Evolutionary conservation across 2,329 filamentous ascomycete genomes (phyloP), one percentile per base, ranked within the genome.

Genomic region (Exophiala sp.): DNA sequence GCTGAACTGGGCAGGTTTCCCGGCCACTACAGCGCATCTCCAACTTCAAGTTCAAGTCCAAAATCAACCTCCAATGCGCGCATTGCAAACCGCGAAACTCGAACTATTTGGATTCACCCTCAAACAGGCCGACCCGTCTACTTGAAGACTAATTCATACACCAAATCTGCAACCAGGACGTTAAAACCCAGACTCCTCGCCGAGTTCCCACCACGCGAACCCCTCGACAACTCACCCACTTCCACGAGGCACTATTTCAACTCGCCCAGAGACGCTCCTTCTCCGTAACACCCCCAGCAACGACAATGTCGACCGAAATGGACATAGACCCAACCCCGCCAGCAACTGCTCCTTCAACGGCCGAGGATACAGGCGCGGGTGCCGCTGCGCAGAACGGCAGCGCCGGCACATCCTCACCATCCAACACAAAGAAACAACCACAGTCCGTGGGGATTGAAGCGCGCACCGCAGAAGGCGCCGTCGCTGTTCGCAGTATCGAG

Each of bases 401-500:
- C 24, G 11, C 34, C 4, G 34, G 34, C 7, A 37, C 34, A 5
- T 18, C 34, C 14, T 51, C 48, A 19, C 46, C 50, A 3, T 55
- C 43, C 23, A 48, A 52, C 16, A 34, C 50, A 10, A 56, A 53
- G 42, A 37, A 18, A 37, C 14, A 37, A 34, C 30, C 30, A 18
- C 53, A 51, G 23, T 16, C 46, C 18, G 61, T 61, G 47, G 63
- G 58, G 45, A 53, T 62, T 50, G 72, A 74, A 56, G 65, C 69
- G 43, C 70, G 67, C 58, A 74, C 73, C 40, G 60, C 68, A 23
- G 60, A 68, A 16, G 69, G 68, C 50, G 70, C 73, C 21, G 72
- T 74, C 68, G 80, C 80, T 7, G 81, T 84, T 39, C 79, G 81
- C 64, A 81, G 78, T 60, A 83, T 84, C 60, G 81, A 84, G 64